Conservation (phyloP, 108 stramenopile genomes). For the Conticribra weissflogii region DNA sequence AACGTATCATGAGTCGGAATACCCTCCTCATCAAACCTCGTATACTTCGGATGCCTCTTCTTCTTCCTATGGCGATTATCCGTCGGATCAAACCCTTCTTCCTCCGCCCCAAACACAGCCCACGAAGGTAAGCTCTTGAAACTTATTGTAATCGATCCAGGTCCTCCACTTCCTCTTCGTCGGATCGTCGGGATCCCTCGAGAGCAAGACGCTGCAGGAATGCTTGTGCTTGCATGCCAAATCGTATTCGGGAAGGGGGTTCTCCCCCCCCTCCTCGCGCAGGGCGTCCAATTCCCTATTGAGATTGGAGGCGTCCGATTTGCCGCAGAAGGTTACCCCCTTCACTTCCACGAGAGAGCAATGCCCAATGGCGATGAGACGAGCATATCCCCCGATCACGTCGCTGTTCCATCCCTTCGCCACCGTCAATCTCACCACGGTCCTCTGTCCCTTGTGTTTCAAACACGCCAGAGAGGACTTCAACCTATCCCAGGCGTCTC, state of each 20-base stretch:
- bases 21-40: conserved; percentile 70
- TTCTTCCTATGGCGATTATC: conserved; percentile 84
- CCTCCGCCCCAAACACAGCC: conserved; percentile 90
- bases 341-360: conserved; percentile 95
- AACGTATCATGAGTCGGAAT: conserved; percentile 86
- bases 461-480: conserved; percentile 68
- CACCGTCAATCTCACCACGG: conserved; percentile 95
- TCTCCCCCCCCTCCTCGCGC: conserved; percentile 60
- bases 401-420: conserved; percentile 96
- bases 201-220: conserved; percentile 92
- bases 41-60: conserved; percentile 83
- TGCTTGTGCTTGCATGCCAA: conserved; percentile 96
- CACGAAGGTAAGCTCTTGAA: conserved; percentile 88
- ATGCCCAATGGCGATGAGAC: conserved; percentile 88
- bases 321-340: conserved; percentile 98
- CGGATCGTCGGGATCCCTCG: conserved; percentile 66
- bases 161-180: conserved; percentile 88
- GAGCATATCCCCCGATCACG: conserved; percentile 89
- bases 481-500: conserved; percentile 96
- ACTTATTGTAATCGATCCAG: conserved; percentile 96
- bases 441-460: conserved; percentile 90
- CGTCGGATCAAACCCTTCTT: conserved; percentile 95
- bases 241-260: conserved; percentile 75
- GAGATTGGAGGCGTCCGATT: conserved; percentile 93
- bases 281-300: conserved; percentile 88